Evolutionary conservation across 2,329 filamentous ascomycete genomes (phyloP).

Genomic region (Lasiodiplodia citricola): DNA sequence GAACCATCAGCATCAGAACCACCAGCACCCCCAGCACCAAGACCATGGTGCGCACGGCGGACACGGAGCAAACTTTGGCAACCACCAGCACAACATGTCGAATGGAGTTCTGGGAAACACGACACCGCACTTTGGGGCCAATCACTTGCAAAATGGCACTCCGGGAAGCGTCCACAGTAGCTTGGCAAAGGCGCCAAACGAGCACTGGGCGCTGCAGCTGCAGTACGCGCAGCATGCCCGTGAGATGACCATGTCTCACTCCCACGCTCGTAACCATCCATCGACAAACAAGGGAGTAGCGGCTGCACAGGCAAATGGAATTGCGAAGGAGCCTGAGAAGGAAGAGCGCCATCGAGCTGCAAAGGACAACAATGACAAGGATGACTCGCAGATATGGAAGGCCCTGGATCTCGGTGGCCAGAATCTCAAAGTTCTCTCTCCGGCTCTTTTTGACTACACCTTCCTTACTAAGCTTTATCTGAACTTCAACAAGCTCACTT

Average conservation of each 20-base stretch:
- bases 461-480: conserved; percentile 94
- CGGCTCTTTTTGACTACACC: conserved; percentile 79
- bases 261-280: conserved; percentile 76
- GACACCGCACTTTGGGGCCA: conserved; percentile 65
- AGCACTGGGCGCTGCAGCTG: conserved; percentile 89
- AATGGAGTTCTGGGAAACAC: conserved; percentile 67
- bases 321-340: conserved; percentile 55
- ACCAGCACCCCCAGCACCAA: conserved; percentile 66
- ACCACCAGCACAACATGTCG: conserved; percentile 67
- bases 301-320: conserved; percentile 56
- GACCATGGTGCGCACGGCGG: conserved; percentile 61
- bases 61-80: conserved; percentile 52
- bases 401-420: conserved; percentile 96
- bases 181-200: conserved; percentile 63
- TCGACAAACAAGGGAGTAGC: conserved; percentile 72
- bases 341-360: conserved; percentile 70
- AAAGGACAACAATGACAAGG: conserved; percentile 55
- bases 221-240: conserved; percentile 77
- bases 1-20: conserved; percentile 53
- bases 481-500: conserved; percentile 86
- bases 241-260: conserved; percentile 70
- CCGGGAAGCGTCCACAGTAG: conserved; percentile 61
- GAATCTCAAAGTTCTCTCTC: conserved; percentile 81
- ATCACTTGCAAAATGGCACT: conserved; percentile 65
- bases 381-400: conserved; percentile 77